Evolutionary conservation across 768 basidiomycete species (phyloP), one percentile per base, ranked within the genome.

Genomic region (Amylocystis lapponica): DNA sequence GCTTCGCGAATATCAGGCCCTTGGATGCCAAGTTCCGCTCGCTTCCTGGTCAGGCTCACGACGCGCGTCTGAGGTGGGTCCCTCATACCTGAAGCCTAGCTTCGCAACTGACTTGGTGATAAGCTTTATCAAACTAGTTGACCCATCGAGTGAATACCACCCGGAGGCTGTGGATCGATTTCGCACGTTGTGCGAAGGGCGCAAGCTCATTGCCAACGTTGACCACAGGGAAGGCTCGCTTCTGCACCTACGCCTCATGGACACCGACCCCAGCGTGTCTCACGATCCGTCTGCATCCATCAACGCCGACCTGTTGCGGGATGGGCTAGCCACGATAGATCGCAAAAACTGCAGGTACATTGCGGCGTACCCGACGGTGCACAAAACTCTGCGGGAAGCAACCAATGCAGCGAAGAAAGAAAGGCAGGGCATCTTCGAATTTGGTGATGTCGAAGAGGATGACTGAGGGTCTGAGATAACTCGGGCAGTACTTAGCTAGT

Each of bases 161-260:
- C 58, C 67, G 1, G 95, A 97, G 45, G 86, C 94, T 3, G 60
- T 92, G 36, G 84, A 89, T 38, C 82, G 88, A 38, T 97, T 97
- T 81, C 79, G 83, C 20, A 63, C 74, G 13, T 69, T 93, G 16
- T 88, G 86, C 52, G 92, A 93, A 65, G 91, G 90, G n/a, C 84
- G 92, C 41, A 93, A 93, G 57, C 74, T 98, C n/a, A 70, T 98
- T 37, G 96, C 93, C n/a, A 97, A 94, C 66, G 70, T 93, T 45
- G 96, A 99, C 62, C 76, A 84, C 56, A 81, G 72, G 56, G 95
- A 96, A 56, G 84, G 86, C 20, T 52, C 73, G 17, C 56, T 83
- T 1, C 69, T 94, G 22, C 92, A 96, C 63, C 78, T 99, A 41
- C 86, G 95, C 36, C 78, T 99, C 27, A 95, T 96, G 48, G 94